Percentiles rank a stretch among this genome's conserved stretches.
Evolutionary conservation across 257 asterid genomes (phyloP).

Genomic region (Solanum etuberosum): DNA sequence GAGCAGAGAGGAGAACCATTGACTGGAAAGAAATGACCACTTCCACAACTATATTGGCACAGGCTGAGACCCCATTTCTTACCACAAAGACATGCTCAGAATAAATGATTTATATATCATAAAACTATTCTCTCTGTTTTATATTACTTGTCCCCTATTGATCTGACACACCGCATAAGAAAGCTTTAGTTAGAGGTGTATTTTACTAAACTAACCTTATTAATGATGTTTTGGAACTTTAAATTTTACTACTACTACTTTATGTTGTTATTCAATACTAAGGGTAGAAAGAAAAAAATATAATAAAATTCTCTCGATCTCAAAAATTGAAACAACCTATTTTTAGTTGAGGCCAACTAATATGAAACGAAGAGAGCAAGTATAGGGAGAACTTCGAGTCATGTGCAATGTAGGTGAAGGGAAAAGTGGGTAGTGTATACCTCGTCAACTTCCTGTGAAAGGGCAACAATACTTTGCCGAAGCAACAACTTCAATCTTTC

Average conservation of each 20-base stretch:
- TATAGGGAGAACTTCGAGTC: not conserved
- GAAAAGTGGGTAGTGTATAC: conserved; percentile 13
- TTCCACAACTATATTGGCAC: not conserved
- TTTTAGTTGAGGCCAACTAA: not conserved
- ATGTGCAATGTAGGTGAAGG: not conserved
- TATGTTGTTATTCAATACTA: not conserved
- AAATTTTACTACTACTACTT: not conserved
- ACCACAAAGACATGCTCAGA: not conserved
- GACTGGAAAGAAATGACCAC: not conserved
- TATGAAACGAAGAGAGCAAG: not conserved
- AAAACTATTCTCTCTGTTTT: not conserved
- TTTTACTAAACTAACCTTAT: not conserved
- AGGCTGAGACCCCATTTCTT: not conserved
- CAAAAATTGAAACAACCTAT: not conserved
- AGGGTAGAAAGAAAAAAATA: not conserved
- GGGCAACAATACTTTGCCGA: conserved; percentile 42
- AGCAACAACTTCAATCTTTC: conserved; percentile 49
- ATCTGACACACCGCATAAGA: not conserved
- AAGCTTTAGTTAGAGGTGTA: not conserved
- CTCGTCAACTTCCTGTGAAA: conserved; percentile 68
- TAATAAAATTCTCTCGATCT: not conserved
- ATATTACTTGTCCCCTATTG: not conserved
- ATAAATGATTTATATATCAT: not conserved
- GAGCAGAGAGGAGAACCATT: not conserved
- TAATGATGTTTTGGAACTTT: not conserved